Evolutionary conservation across 2,329 filamentous ascomycete species (phyloP).

Genomic region (Lachnellula subtilissima): DNA sequence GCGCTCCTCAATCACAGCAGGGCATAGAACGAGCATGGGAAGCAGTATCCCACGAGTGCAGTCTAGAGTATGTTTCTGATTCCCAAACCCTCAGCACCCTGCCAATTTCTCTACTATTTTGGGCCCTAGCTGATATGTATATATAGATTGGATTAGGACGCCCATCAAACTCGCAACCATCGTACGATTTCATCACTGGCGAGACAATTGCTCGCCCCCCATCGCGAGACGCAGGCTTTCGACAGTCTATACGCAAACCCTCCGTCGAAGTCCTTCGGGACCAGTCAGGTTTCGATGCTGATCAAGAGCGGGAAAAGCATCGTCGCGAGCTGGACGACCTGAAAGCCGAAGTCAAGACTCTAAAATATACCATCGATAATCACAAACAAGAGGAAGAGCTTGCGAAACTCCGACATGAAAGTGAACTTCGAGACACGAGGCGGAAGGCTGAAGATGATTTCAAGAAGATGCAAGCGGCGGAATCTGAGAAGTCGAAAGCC

Average conservation of each 20-base stretch:
- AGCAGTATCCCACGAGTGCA: constrained; percentile 27
- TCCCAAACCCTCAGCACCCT: not conserved
- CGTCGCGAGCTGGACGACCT: constrained; percentile 62
- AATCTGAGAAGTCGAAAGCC: constrained; percentile 48
- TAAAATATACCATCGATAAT: constrained; percentile 83
- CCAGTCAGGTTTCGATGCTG: constrained; percentile 40
- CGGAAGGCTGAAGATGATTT: constrained; percentile 82
- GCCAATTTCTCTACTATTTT: not conserved
- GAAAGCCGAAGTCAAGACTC: constrained; percentile 80
- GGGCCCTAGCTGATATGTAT: not conserved
- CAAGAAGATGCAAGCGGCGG: constrained; percentile 57
- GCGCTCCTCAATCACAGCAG: constrained; percentile 23
- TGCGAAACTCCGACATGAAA: constrained; percentile 69
- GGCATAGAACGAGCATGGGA: constrained; percentile 26
- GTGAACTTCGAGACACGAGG: constrained; percentile 76
- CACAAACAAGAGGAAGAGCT: constrained; percentile 85
- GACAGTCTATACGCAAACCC: constrained; percentile 45
- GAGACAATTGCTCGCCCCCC: constrained; percentile 27
- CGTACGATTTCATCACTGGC: constrained; percentile 56
- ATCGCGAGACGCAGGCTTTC: constrained; percentile 20
- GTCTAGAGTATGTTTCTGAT: constrained; percentile 24
- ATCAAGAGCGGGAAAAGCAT: constrained; percentile 22
- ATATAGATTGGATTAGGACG: constrained; percentile 42
- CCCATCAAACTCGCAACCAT: constrained; percentile 46
- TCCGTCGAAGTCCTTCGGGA: constrained; percentile 52